Evolutionary conservation across 768 basidiomycete genomes (phyloP).

Genomic region (Boletus huronensis): DNA sequence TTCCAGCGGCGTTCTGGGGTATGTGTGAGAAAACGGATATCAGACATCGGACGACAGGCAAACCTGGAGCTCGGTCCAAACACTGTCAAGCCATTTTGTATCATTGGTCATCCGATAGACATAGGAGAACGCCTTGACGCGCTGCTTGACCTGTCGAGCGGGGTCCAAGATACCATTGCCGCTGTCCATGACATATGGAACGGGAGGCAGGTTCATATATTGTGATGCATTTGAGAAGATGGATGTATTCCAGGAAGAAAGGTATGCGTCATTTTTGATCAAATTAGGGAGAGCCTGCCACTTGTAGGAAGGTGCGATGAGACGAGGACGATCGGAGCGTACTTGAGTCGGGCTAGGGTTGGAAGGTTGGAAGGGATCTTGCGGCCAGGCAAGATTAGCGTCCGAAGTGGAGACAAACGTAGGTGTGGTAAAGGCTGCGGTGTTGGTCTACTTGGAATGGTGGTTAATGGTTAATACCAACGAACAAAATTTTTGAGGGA

Average conservation of each 20-base stretch:
- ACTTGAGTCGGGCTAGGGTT: constrained; percentile 57
- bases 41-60: constrained; percentile 24
- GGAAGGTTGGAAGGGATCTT: constrained; percentile 69
- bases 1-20: constrained; percentile 67
- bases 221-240: constrained; percentile 86
- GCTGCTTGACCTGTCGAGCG: constrained; percentile 84
- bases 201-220: constrained; percentile 62
- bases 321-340: constrained; percentile 79
- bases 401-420: constrained; percentile 63
- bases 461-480: background rate
- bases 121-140: constrained; percentile 90
- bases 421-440: constrained; percentile 65
- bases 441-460: constrained; percentile 54
- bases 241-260: constrained; percentile 83
- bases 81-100: constrained; percentile 85
- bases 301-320: constrained; percentile 89
- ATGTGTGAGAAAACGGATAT: background rate
- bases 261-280: constrained; percentile 81
- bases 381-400: constrained; percentile 64
- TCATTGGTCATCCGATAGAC: constrained; percentile 89
- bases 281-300: constrained; percentile 79
- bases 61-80: constrained; percentile 81
- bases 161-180: constrained; percentile 90
- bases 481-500: background rate
- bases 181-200: constrained; percentile 72